These are phyloP conservation scores for Tritrichomonas foetus DNA, from an alignment of 208 protist species.

Conservation along the genomic window DNA sequence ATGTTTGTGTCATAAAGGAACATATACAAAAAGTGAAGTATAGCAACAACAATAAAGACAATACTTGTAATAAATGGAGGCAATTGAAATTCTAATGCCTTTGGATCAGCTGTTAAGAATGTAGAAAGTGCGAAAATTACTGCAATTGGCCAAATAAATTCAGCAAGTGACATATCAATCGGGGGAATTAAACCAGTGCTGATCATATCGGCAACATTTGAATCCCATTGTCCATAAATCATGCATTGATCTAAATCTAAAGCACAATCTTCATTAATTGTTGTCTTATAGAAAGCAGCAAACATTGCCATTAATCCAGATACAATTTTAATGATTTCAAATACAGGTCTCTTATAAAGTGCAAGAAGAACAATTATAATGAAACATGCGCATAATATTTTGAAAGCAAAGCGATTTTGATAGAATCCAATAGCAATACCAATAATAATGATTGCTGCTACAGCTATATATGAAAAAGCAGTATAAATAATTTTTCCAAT, in stretches of 20 bases:
- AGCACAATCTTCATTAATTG: neutral
- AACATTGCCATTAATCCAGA: neutral
- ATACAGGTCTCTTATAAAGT: neutral
- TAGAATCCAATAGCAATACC: neutral
- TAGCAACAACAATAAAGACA: neutral
- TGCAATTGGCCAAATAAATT: neutral
- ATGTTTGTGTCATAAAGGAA: constrained; percentile 10
- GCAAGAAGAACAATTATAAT: neutral
- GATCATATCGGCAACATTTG: neutral
- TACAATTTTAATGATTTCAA: neutral
- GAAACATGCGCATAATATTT: neutral
- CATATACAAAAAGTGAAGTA: neutral
- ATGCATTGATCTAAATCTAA: neutral
- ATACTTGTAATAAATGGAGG: neutral
- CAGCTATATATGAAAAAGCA: neutral
- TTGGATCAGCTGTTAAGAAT: neutral
- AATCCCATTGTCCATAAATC: neutral
- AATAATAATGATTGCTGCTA: neutral
- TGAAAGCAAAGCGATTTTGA: neutral
- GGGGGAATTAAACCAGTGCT: neutral
- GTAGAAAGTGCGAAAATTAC: neutral
- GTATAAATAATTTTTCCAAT: neutral
- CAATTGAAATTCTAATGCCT: neutral
- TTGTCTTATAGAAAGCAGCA: neutral
- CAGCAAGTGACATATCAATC: neutral